Percentiles rank a stretch among this genome's conserved stretches.
These are phyloP conservation scores for Solanum boliviense DNA, from an alignment of 257 asterid genomes.

Conservation along the genomic window DNA sequence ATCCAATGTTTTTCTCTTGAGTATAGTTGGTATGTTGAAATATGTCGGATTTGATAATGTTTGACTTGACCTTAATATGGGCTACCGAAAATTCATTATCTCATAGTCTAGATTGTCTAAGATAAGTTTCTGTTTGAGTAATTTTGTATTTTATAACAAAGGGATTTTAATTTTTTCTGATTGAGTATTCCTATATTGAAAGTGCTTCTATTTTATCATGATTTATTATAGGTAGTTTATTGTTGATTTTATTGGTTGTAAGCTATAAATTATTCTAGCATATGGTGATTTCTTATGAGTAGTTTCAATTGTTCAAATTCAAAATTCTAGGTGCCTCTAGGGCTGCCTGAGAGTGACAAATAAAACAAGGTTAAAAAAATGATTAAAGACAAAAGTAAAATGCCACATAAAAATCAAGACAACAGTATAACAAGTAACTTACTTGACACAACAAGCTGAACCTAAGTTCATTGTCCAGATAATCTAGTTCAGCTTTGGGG, in stretches of 20 bases:
- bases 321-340: constrained; percentile 75
- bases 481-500: constrained; percentile 73
- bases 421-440: constrained; percentile 7
- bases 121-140: no score
- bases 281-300: not conserved
- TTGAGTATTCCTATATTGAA: no score
- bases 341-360: constrained; percentile 54
- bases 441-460: constrained; percentile 83
- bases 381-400: not conserved
- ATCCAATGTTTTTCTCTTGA: no score
- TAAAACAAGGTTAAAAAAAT: not conserved
- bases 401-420: not conserved
- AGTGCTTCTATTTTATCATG: not conserved
- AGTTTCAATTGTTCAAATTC: constrained; percentile 46
- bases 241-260: no score
- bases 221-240: no score
- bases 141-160: no score
- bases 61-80: no score
- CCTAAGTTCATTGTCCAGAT: constrained; percentile 67
- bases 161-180: not conserved
- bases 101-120: no score
- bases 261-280: no score
- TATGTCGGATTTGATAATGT: no score
- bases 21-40: no score
- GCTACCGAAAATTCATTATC: no score